phyloP scores from a whole-genome alignment of 495 filamentous ascomycete genomes.

The Clohesyomyces aquaticus region DNA sequence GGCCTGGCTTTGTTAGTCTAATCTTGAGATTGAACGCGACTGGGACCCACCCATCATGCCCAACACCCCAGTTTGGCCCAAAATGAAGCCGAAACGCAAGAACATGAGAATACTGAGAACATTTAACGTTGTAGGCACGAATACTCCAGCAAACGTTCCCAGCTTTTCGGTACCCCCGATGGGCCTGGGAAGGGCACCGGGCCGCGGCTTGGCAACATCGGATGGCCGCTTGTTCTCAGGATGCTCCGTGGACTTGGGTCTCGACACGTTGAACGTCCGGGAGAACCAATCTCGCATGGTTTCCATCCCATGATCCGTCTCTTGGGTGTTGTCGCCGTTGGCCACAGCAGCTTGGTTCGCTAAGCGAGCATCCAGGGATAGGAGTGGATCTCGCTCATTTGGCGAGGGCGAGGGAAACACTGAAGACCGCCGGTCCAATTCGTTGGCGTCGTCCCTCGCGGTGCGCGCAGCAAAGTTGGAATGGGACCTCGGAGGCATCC shows the following conservation, averaged over 20 bases:
- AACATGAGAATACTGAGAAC: constrained; percentile 96
- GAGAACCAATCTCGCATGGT: constrained; percentile 32
- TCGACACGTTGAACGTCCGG: constrained; percentile 3
- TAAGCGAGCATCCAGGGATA: constrained; percentile 9
- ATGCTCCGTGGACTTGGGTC: constrained; percentile 18
- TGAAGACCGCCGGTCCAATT: constrained; percentile 51
- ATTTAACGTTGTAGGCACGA: constrained; percentile 83
- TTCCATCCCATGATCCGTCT: constrained; percentile 18
- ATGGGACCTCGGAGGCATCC: constrained; percentile 48
- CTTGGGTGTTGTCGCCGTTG: constrained; percentile 1
- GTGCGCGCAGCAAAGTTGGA: constrained; percentile 60
- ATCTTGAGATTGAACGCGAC: neutral
- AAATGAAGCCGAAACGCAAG: constrained; percentile 76
- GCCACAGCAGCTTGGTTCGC: neutral
- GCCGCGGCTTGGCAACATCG: constrained; percentile 42
- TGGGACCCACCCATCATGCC: constrained; percentile 71
- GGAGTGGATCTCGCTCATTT: constrained; percentile 29
- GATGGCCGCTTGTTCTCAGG: constrained; percentile 36
- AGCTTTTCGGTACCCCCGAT: constrained; percentile 64
- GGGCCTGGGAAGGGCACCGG: constrained; percentile 52
- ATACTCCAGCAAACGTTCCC: constrained; percentile 77
- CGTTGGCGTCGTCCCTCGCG: constrained; percentile 59
- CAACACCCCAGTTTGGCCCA: constrained; percentile 76
- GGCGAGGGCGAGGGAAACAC: constrained; percentile 33
- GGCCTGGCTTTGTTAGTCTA: constrained; percentile 51